phyloP scores from a whole-genome alignment of 1,284 basidiomycete species.

The Marasmius tenuissimus region DNA sequence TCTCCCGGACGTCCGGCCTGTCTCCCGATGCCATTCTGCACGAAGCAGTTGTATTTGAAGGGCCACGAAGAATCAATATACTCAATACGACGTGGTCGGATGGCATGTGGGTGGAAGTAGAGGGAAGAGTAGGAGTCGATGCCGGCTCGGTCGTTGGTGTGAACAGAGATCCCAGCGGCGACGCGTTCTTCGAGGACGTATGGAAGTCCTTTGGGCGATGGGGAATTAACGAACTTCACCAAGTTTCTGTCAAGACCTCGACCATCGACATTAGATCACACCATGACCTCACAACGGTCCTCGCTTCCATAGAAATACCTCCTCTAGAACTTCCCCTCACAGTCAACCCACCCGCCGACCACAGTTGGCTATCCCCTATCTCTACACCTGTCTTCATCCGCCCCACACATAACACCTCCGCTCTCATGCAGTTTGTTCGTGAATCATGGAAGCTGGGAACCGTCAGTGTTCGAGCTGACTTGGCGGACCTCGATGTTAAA shows the following conservation, averaged over 20 bases:
- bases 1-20: constrained; percentile 50
- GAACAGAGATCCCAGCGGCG: constrained; percentile 39
- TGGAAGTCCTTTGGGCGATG: constrained; percentile 70
- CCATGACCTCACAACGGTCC: constrained; percentile 33
- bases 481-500: constrained; percentile 42
- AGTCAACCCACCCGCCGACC: constrained; percentile 51
- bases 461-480: constrained; percentile 41
- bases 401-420: constrained; percentile 53
- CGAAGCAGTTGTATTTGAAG: constrained; percentile 53
- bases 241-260: constrained; percentile 55
- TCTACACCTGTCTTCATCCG: constrained; percentile 51
- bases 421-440: constrained; percentile 50
- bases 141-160: constrained; percentile 61
- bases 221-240: constrained; percentile 55
- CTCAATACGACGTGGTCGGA: constrained; percentile 59
- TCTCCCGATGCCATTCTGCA: constrained; percentile 59
- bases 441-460: constrained; percentile 59
- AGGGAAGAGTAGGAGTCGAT: constrained; percentile 62
- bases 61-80: constrained; percentile 61
- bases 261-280: constrained; percentile 48
- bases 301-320: constrained; percentile 46
- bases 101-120: constrained; percentile 57
- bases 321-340: constrained; percentile 58
- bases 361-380: constrained; percentile 59
- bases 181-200: constrained; percentile 38